These are phyloP conservation scores for Thelonectria discophora DNA, from an alignment of 2,329 filamentous ascomycete species.

Conservation along the genomic window DNA sequence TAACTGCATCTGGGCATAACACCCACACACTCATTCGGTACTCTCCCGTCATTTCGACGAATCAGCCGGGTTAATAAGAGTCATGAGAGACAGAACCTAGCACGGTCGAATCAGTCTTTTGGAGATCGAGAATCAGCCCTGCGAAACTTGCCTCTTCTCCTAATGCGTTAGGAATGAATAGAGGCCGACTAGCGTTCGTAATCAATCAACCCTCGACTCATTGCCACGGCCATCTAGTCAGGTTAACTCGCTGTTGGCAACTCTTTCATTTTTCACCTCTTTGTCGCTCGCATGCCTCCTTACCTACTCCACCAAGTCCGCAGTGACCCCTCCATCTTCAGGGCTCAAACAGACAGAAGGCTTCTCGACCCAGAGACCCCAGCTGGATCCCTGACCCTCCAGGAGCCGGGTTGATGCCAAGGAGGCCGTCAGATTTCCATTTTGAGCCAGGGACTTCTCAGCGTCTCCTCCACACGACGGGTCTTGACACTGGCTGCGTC, in stretches of 20 bases:
- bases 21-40: constrained; percentile 7
- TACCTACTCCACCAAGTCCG: constrained; percentile 8
- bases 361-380: constrained; percentile 26
- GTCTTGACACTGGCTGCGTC: constrained; percentile 15
- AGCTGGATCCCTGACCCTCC: constrained; percentile 23
- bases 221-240: background rate
- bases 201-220: background rate
- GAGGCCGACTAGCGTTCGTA: background rate
- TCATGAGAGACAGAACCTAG: background rate
- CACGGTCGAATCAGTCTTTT: background rate
- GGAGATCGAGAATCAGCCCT: background rate
- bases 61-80: background rate
- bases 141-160: background rate
- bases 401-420: constrained; percentile 34
- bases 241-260: constrained; percentile 5
- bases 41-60: constrained; percentile 2
- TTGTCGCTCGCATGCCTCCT: constrained; percentile 1
- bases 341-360: constrained; percentile 25
- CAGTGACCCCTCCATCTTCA: constrained; percentile 17
- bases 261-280: background rate
- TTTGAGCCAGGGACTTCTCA: constrained; percentile 21
- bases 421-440: constrained; percentile 25
- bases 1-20: constrained; percentile 3
- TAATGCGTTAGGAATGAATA: background rate
- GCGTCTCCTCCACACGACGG: constrained; percentile 1